phyloP scores from a whole-genome alignment of 768 basidiomycete genomes.

The Amanita rimosa region DNA sequence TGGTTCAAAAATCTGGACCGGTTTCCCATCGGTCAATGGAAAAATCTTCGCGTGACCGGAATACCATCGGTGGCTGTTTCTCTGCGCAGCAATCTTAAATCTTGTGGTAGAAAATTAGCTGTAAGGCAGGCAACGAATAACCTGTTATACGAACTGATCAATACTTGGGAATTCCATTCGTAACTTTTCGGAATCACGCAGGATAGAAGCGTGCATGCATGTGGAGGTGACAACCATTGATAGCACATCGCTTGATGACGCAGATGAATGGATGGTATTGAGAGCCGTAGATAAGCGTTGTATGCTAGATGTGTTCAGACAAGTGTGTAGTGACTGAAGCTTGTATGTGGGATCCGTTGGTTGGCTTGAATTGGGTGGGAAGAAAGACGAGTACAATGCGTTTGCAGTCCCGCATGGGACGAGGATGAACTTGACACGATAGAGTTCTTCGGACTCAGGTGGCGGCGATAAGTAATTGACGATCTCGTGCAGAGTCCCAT shows the following conservation, averaged over 20 bases:
- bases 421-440: constrained; percentile 31
- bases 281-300: constrained; percentile 43
- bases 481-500: constrained; percentile 89
- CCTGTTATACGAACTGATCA: constrained; percentile 29
- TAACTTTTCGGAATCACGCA: constrained; percentile 71
- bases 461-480: constrained; percentile 40
- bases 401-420: constrained; percentile 89
- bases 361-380: constrained; percentile 30
- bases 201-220: constrained; percentile 74
- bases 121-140: neutral
- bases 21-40: constrained; percentile 25
- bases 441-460: neutral
- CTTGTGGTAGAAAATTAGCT: constrained; percentile 18
- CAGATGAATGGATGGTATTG: constrained; percentile 27
- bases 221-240: constrained; percentile 86
- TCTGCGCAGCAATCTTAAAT: constrained; percentile 76
- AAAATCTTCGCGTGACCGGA: constrained; percentile 44
- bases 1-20: constrained; percentile 56
- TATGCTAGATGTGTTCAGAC: constrained; percentile 24
- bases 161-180: constrained; percentile 60
- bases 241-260: constrained; percentile 14
- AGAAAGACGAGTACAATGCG: constrained; percentile 75
- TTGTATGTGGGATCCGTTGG: constrained; percentile 24
- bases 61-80: constrained; percentile 70
- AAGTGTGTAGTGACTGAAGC: constrained; percentile 45